phyloP scores from a whole-genome alignment of 352 stramenopile genomes.

The Globisporangium emineosum region DNA sequence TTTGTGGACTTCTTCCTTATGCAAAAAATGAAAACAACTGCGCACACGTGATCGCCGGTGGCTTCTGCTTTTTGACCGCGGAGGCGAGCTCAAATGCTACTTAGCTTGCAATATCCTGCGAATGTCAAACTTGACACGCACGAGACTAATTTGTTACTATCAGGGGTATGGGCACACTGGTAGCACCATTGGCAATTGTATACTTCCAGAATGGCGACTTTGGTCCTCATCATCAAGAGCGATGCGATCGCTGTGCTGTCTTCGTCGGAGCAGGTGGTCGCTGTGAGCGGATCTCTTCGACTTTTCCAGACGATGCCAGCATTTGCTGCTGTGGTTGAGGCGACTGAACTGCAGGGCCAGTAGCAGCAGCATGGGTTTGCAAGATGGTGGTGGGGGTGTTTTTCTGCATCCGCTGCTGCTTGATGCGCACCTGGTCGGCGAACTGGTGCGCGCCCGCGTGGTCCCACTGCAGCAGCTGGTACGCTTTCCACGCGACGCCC shows the following conservation, averaged over 20 bases:
- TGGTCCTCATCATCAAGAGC: background rate
- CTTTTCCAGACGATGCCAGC: conserved; percentile 1
- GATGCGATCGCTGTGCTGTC: conserved; percentile 4
- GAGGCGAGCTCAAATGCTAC: background rate
- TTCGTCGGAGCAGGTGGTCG: background rate
- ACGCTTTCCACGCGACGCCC: conserved; percentile 31
- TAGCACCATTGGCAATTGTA: too few species aligned
- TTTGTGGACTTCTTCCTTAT: background rate
- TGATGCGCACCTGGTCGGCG: conserved; percentile 28
- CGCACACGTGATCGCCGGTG: background rate
- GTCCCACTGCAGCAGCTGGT: conserved; percentile 36
- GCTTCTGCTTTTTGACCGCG: background rate
- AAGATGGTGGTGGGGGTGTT: background rate
- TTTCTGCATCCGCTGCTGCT: conserved; percentile 25
- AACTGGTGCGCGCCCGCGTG: conserved; percentile 32
- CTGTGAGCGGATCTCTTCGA: conserved; percentile 16
- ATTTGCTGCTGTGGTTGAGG: background rate
- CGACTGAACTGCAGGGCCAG: background rate
- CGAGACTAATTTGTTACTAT: too few species aligned
- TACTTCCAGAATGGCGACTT: too few species aligned
- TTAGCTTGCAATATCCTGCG: too few species aligned
- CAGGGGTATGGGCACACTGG: too few species aligned
- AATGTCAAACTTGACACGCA: too few species aligned
- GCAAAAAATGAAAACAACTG: background rate
- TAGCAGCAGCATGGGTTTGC: background rate